A percentile compares a stretch with the other conserved stretches of the same genome.
Evolutionary conservation across 345 rosid species (phyloP).

Genomic region (Chamaenerion angustifolium): DNA sequence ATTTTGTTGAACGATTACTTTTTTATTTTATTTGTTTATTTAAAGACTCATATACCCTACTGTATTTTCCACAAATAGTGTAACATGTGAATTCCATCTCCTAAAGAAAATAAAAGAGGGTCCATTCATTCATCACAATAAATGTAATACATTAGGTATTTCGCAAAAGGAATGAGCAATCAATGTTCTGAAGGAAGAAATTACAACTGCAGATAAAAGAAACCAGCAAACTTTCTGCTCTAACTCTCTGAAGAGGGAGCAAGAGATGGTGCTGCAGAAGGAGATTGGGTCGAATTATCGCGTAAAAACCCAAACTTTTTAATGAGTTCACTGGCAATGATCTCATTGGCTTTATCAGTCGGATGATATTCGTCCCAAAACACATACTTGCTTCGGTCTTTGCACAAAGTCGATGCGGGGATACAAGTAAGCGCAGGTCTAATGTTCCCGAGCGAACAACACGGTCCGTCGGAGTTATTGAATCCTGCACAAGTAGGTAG

Average conservation of each 20-base stretch:
- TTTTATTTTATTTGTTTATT: no score
- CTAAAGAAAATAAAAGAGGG: no score
- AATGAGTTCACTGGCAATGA: constrained; percentile 69
- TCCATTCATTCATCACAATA: no score
- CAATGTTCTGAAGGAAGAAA: no score
- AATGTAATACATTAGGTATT: no score
- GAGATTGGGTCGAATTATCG: constrained; percentile 13
- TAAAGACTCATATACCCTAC: no score
- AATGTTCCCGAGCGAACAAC: constrained; percentile 77
- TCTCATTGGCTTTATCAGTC: constrained; percentile 60
- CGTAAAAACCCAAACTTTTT: constrained; percentile 50
- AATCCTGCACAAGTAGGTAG: constrained; percentile 53
- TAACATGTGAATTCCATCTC: no score
- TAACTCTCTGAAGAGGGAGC: constrained; percentile 23
- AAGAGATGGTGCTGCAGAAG: constrained; percentile 32
- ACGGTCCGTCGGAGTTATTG: constrained; percentile 63
- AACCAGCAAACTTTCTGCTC: background rate
- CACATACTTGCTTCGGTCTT: constrained; percentile 75
- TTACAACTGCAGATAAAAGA: no score
- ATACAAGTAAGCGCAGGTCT: constrained; percentile 80
- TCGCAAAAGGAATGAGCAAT: no score
- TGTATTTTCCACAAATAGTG: no score
- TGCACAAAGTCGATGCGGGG: constrained; percentile 72
- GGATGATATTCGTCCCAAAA: constrained; percentile 99
- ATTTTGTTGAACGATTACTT: no score